Percentiles rank a stretch among this genome's conserved stretches.
Evolutionary conservation across 2,329 filamentous ascomycete species (phyloP).

Genomic region (Lasiodiplodia hormozganensis): DNA sequence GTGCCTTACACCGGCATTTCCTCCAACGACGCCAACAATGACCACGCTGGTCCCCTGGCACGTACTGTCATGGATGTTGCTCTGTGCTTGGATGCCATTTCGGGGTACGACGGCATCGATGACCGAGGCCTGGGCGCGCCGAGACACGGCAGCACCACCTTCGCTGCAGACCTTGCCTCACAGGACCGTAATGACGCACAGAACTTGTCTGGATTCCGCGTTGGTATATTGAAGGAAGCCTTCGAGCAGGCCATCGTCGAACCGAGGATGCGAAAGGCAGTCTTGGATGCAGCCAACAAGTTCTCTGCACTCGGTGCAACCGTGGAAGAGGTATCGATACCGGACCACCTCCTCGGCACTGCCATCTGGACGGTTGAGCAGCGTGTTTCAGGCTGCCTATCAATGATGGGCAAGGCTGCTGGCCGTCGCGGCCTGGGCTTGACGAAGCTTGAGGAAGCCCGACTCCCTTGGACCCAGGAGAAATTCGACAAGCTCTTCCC

Average conservation of each 20-base stretch:
- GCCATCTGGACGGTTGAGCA: constrained; percentile 57
- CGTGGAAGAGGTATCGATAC: constrained; percentile 55
- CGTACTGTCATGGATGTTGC: constrained; percentile 38
- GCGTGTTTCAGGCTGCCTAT: constrained; percentile 38
- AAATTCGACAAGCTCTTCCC: constrained; percentile 58
- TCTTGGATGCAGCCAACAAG: constrained; percentile 50
- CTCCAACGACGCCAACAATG: constrained; percentile 44
- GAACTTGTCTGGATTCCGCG: constrained; percentile 36
- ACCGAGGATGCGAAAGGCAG: constrained; percentile 47
- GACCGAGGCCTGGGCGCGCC: constrained; percentile 41
- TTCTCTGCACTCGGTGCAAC: constrained; percentile 56
- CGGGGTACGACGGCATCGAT: constrained; percentile 41
- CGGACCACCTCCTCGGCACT: constrained; percentile 56
- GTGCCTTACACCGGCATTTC: constrained; percentile 59
- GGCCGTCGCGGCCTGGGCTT: constrained; percentile 50
- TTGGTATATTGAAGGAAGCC: constrained; percentile 40
- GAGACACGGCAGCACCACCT: constrained; percentile 37
- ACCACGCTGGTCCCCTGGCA: constrained; percentile 50
- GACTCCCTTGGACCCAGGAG: constrained; percentile 57
- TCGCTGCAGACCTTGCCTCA: constrained; percentile 31
- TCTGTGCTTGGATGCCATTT: constrained; percentile 40
- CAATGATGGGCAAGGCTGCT: constrained; percentile 51
- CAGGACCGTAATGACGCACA: background rate
- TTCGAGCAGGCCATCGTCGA: constrained; percentile 40
- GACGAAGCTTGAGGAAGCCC: constrained; percentile 57